phyloP scores from a whole-genome alignment of 2,329 filamentous ascomycete genomes.

The Leptographium radiaticola region DNA sequence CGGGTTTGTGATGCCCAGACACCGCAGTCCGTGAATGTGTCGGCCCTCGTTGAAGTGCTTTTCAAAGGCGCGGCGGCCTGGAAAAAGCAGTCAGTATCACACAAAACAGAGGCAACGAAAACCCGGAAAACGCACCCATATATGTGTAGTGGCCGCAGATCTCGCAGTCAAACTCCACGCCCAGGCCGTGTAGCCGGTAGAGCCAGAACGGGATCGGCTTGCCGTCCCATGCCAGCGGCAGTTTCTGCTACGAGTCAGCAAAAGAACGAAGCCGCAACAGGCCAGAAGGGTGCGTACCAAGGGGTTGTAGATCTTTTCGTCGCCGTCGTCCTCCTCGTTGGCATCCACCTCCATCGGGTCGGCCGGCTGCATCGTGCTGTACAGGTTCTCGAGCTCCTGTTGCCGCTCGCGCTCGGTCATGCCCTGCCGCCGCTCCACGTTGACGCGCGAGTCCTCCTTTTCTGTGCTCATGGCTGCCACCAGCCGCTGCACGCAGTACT shows the following conservation, averaged over 20 bases:
- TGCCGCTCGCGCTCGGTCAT: constrained; percentile 96
- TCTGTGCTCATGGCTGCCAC: constrained; percentile 75
- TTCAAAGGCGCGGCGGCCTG: constrained; percentile 89
- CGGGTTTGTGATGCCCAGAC: constrained; percentile 84
- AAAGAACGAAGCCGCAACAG: neutral
- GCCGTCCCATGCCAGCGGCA: constrained; percentile 93
- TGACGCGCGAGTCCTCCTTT: constrained; percentile 77
- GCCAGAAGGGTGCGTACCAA: constrained; percentile 25
- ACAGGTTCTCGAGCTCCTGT: constrained; percentile 82
- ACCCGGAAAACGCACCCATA: constrained; percentile 5
- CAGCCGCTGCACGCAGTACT: constrained; percentile 70
- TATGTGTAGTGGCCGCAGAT: constrained; percentile 54
- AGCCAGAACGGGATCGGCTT: constrained; percentile 99
- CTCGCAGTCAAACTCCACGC: constrained; percentile 90
- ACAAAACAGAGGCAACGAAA: neutral
- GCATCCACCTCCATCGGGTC: constrained; percentile 27
- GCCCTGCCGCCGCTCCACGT: constrained; percentile 90
- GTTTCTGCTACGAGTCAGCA: constrained; percentile 34
- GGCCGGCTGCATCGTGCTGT: constrained; percentile 40
- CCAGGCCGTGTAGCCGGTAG: constrained; percentile 90
- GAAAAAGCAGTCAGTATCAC: constrained; percentile 45
- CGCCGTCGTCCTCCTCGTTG: constrained; percentile 57
- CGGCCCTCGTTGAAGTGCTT: constrained; percentile 95
- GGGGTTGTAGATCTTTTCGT: constrained; percentile 91
- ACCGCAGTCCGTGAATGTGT: constrained; percentile 88